Conservation (phyloP, 2,329 filamentous ascomycete species). For the Nothopassalora personata region DNA sequence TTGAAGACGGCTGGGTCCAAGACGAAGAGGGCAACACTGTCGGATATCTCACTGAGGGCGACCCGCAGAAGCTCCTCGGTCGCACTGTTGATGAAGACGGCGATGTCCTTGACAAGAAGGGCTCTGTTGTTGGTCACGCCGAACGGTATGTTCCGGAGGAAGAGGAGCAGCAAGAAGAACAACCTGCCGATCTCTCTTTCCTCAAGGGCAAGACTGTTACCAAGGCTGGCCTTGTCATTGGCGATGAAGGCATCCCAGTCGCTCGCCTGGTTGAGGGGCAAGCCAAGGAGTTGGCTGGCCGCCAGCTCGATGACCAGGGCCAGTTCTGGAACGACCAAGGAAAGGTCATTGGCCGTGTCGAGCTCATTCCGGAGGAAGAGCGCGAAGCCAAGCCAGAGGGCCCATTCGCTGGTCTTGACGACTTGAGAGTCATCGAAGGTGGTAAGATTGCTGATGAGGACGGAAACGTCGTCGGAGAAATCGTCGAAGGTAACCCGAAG, state of each 20-base stretch:
- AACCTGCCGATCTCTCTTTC: conserved; percentile 40
- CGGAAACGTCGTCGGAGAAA: conserved; percentile 47
- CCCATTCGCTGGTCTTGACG: conserved; percentile 47
- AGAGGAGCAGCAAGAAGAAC: conserved; percentile 48
- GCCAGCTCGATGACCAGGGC: conserved; percentile 66
- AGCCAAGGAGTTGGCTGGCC: conserved; percentile 57
- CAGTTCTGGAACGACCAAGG: conserved; percentile 69
- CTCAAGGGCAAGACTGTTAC: conserved; percentile 46
- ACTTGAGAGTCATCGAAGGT: conserved; percentile 44
- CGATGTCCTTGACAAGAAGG: conserved; percentile 51
- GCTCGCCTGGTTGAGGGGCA: conserved; percentile 65
- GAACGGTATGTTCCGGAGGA: conserved; percentile 60
- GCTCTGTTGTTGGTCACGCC: conserved; percentile 48
- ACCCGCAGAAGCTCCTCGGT: conserved; percentile 48
- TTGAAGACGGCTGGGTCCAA: conserved; percentile 47
- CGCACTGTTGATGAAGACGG: conserved; percentile 49
- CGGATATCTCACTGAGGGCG: conserved; percentile 46
- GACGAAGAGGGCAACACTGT: conserved; percentile 49
- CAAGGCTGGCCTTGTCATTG: conserved; percentile 48
- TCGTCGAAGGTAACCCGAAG: conserved; percentile 55
- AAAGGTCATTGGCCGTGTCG: conserved; percentile 62
- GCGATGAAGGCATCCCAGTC: conserved; percentile 47
- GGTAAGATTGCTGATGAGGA: conserved; percentile 48
- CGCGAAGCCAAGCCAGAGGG: conserved; percentile 47
- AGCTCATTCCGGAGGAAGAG: conserved; percentile 64